Evolutionary conservation across 169 alveolate genomes (phyloP).

Genomic region (Eimeria zaria): DNA sequence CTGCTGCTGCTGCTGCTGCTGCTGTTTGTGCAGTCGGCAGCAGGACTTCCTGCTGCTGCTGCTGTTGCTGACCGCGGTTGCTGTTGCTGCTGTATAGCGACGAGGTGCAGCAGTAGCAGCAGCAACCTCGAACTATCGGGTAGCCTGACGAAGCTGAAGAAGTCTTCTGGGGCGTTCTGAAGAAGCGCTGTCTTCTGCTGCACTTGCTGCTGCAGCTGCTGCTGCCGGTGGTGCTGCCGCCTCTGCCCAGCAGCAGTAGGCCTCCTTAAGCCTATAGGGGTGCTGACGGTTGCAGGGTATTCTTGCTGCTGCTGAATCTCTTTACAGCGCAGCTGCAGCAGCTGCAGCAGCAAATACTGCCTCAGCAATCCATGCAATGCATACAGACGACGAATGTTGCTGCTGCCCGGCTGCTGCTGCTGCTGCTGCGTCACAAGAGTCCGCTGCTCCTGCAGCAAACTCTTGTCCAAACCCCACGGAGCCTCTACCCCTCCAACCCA

Average conservation of each 20-base stretch:
- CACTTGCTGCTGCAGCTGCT: constrained; percentile 14
- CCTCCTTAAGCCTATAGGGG: not conserved
- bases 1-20: constrained; percentile 56
- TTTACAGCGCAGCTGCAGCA: constrained; percentile 53
- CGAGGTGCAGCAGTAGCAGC: constrained; percentile 77
- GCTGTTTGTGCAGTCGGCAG: not conserved
- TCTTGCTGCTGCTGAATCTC: constrained; percentile 65
- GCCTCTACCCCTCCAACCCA: not conserved
- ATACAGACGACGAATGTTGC: constrained; percentile 27
- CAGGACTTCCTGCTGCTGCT: not conserved
- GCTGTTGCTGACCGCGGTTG: not conserved
- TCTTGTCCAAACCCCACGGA: constrained; percentile 38
- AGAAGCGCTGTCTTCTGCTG: constrained; percentile 42
- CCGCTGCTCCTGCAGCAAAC: constrained; percentile 40
- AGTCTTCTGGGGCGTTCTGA: constrained; percentile 22
- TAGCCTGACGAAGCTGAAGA: constrained; percentile 28
- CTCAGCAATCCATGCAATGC: constrained; percentile 65
- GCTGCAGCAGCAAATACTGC: constrained; percentile 39
- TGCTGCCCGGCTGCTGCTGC: constrained; percentile 30
- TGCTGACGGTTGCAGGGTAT: not conserved
- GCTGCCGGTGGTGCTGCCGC: constrained; percentile 18
- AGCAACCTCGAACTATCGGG: constrained; percentile 43
- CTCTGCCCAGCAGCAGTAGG: not conserved
- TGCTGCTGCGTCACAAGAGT: constrained; percentile 12
- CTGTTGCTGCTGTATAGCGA: constrained; percentile 35